phyloP scores from a whole-genome alignment of 2,329 filamentous ascomycete genomes.

The Arthrobotrys sphaeroides region DNA sequence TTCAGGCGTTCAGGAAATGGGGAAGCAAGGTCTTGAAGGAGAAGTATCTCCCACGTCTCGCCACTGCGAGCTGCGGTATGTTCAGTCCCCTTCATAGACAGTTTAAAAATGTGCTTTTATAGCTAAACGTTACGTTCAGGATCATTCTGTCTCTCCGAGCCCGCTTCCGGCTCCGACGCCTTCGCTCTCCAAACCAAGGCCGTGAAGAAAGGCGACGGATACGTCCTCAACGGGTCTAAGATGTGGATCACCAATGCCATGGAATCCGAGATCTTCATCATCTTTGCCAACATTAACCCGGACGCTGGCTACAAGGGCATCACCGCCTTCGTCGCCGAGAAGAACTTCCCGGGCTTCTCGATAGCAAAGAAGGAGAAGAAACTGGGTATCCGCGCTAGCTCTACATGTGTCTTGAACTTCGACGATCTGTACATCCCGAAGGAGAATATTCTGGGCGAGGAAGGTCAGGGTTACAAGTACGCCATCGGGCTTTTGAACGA shows the following conservation, averaged over 20 bases:
- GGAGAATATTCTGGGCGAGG: conserved; percentile 85
- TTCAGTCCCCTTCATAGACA: too few relatives aligned
- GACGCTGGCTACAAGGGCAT: conserved; percentile 96
- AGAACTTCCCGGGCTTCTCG: conserved; percentile 84
- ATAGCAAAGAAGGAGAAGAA: conserved; percentile 99
- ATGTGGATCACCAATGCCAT: conserved; percentile 99
- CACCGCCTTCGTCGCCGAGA: conserved; percentile 93
- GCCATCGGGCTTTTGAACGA: conserved; percentile 94
- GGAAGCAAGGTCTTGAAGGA: conserved; percentile 80
- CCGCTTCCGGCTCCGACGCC: conserved; percentile 90
- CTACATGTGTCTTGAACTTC: conserved; percentile 96
- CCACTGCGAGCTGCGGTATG: conserved; percentile 80
- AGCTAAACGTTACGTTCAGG: conserved; percentile 62
- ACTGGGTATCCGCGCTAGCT: conserved; percentile 93
- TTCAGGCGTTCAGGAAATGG: conserved; percentile 89
- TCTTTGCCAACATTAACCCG: conserved; percentile 94
- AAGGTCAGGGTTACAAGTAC: conserved; percentile 96
- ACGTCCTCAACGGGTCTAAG: conserved; percentile 88
- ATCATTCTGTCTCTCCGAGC: conserved; percentile 92
- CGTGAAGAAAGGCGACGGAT: conserved; percentile 77
- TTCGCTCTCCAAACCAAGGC: conserved; percentile 95
- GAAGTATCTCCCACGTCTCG: conserved; percentile 87
- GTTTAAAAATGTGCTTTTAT: too few relatives aligned
- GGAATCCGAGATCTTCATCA: conserved; percentile 94
- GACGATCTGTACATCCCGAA: conserved; percentile 92